A percentile compares a stretch with the other conserved stretches of the same genome.
phyloP scores from a whole-genome alignment of 345 rosid species.

The Rubroshorea leprosula region DNA sequence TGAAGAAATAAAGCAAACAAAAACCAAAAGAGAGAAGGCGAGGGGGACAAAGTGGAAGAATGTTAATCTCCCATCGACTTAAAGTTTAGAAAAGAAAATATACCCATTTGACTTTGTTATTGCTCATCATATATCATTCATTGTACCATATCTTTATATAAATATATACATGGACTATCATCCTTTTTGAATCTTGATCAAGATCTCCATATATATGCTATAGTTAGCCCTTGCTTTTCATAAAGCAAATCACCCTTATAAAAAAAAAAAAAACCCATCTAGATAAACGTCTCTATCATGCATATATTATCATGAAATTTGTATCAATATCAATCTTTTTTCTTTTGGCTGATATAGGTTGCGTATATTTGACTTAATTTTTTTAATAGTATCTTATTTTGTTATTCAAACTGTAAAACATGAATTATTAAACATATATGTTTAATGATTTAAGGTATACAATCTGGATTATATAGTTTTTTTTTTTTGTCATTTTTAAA shows the following conservation, averaged over 20 bases:
- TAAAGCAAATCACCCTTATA: not conserved
- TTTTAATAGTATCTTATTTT: too few relatives aligned
- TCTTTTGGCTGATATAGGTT: too few relatives aligned
- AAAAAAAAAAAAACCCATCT: too few relatives aligned
- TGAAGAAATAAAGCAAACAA: not conserved
- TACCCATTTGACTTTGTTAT: constrained; percentile 49
- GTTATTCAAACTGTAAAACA: too few relatives aligned
- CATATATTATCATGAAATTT: too few relatives aligned
- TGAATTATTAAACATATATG: too few relatives aligned
- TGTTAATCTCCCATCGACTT: constrained; percentile 81
- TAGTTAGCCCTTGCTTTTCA: not conserved
- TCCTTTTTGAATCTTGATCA: not conserved
- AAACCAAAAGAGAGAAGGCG: constrained; percentile 15
- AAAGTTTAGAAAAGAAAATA: constrained; percentile 37
- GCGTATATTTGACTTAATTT: too few relatives aligned
- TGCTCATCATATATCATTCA: constrained; percentile 48
- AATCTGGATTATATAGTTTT: too few relatives aligned
- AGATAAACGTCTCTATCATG: too few relatives aligned
- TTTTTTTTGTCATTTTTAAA: too few relatives aligned
- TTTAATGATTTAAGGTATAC: too few relatives aligned
- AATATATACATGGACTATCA: not conserved
- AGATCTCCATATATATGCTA: not conserved
- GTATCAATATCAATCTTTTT: too few relatives aligned
- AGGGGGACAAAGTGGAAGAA: constrained; percentile 95
- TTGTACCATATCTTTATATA: constrained; percentile 21